These are phyloP conservation scores for Debaryomyces robertsiae DNA, from an alignment of 1,139 yeast species.

Conservation along the genomic window DNA sequence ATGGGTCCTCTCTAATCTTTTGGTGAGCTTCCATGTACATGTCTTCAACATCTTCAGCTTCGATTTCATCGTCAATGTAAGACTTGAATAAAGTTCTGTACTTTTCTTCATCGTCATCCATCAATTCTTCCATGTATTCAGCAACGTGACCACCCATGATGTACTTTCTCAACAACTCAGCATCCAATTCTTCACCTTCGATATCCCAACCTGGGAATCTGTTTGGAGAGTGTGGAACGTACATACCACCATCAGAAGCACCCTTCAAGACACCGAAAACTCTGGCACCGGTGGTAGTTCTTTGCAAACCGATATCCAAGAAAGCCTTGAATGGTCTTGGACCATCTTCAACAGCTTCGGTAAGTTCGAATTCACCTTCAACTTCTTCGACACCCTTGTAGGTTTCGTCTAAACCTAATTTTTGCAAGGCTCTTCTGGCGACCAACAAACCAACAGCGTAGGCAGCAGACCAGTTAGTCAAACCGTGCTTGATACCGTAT, in stretches of 20 bases:
- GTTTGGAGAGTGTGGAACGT: constrained; percentile 99
- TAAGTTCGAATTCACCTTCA: constrained; percentile 97
- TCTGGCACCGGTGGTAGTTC: constrained; percentile 99
- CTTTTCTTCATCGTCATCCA: constrained; percentile 99
- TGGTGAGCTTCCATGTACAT: constrained; percentile 93
- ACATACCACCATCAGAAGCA: constrained; percentile 99
- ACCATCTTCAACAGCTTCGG: constrained; percentile 99
- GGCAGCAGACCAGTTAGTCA: constrained; percentile 99
- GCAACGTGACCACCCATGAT: constrained; percentile 99
- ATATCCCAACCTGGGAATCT: constrained; percentile 99
- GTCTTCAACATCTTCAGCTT: constrained; percentile 96
- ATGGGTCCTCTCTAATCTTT: constrained; percentile 94
- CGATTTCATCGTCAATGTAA: constrained; percentile 95
- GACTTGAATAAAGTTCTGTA: constrained; percentile 95
- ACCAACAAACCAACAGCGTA: constrained; percentile 98
- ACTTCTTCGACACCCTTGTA: constrained; percentile 99
- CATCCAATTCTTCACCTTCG: constrained; percentile 97
- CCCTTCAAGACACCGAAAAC: constrained; percentile 99
- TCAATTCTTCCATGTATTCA: constrained; percentile 99
- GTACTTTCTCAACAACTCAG: constrained; percentile 97
- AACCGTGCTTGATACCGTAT: constrained; percentile 98
- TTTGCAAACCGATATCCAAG: constrained; percentile 99
- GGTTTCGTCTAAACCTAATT: constrained; percentile 98
- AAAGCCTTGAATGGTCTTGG: constrained; percentile 99
- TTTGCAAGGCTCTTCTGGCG: constrained; percentile 99